Evolutionary conservation across 192 early-diverging fungal genomes (phyloP).

Genomic region (Rhizophagus clarus): DNA sequence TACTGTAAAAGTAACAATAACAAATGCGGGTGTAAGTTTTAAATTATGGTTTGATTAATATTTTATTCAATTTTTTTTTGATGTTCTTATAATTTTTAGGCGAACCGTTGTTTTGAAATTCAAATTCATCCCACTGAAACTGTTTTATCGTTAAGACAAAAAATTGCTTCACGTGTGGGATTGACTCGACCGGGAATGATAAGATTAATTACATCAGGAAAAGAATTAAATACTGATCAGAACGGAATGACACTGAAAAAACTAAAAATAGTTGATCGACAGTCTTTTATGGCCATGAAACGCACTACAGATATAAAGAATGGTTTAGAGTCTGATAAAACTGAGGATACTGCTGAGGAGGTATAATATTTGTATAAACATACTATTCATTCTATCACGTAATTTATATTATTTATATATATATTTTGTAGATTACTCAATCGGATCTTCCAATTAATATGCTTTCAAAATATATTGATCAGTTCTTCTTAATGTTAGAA

Average conservation of each 20-base stretch:
- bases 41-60: not conserved
- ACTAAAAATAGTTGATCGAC: constrained; percentile 38
- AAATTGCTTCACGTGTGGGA: constrained; percentile 37
- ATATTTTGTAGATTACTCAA: constrained; percentile 32
- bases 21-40: constrained; percentile 1
- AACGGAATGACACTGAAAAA: constrained; percentile 46
- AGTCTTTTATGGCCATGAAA: constrained; percentile 40
- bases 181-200: constrained; percentile 34
- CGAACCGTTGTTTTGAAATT: constrained; percentile 37
- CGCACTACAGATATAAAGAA: constrained; percentile 5
- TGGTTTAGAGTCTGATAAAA: constrained; percentile 18
- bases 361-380: not conserved
- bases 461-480: constrained; percentile 45
- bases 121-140: constrained; percentile 41
- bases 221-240: constrained; percentile 35
- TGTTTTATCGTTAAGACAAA: constrained; percentile 35
- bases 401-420: not conserved
- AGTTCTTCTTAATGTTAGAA: constrained; percentile 42
- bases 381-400: not conserved
- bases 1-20: constrained; percentile 39
- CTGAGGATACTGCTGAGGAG: not conserved
- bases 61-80: not conserved
- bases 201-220: constrained; percentile 41
- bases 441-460: constrained; percentile 43
- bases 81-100: not conserved